Base-by-base conservation (phyloP, 192 early-diverging fungal genomes). In the Chytriomyces hyalinus region DNA sequence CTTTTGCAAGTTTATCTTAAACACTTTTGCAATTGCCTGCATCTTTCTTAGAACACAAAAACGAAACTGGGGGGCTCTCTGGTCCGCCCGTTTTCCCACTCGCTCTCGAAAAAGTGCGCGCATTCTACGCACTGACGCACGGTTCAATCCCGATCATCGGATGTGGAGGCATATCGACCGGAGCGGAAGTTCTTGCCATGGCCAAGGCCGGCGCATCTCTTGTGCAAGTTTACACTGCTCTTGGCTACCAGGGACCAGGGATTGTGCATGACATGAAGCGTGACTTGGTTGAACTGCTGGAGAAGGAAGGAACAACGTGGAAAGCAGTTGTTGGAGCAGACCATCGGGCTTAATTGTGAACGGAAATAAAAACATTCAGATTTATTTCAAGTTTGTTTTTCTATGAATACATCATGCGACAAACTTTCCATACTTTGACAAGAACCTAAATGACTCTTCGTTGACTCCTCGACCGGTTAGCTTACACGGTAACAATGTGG, bases 111-210 rank as follows among this genome's bases (percentile, higher is more conserved):
- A 81, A 77, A 45, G 80, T 90, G 6, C 73, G 79, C 3, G 78
- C 87, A 50, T 91, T 97, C 79, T 94, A 95, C 78, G 76, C 83
- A 47, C 85, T 93, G 70, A 97, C 94, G 5, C 78, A 86, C 45
- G 94, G 94, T 17, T 75, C 76, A 36, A 85, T 96, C 6, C 92
- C 93, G 2, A 89, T 97, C 49, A 90, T 97, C 65, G 96, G 95
- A 3, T 96, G 95, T 79, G 96, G 96, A 45, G 96, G 96, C 62
- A 91, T 97, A 68, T 70, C 79, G 20, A 84, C 84, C 46, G 96
- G 89, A 7, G 86, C 90, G 43, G 95, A 97, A 74, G 95, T 91
- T 1, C 60, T 97, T 26, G 89, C 85, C 22, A 95, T 91, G 81
- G 93, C 88, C n/a, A 83, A 83, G 49, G 95, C 96, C 1, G 96